These are phyloP conservation scores for Cytospora leucostoma DNA, from an alignment of 2,329 filamentous ascomycete genomes.

Conservation along the genomic window DNA sequence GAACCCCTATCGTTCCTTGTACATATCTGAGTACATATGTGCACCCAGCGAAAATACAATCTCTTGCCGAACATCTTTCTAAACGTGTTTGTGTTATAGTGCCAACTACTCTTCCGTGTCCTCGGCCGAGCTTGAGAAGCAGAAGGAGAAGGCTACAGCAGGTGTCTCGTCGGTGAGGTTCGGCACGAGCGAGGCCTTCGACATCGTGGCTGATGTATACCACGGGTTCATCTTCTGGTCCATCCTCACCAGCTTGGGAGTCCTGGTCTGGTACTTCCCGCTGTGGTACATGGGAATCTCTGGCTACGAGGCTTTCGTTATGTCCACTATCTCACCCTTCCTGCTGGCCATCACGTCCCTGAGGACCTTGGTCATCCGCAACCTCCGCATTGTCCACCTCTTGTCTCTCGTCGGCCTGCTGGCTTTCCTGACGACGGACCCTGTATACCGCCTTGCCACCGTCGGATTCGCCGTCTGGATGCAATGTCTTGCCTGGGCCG, in stretches of 20 bases:
- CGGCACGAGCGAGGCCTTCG: conserved; percentile 71
- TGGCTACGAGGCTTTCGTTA: conserved; percentile 87
- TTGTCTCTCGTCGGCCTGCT: conserved; percentile 73
- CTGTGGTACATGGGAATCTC: conserved; percentile 99
- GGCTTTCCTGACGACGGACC: conserved; percentile 74
- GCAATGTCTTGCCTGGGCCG: conserved; percentile 81
- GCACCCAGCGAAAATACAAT: conserved; percentile 15
- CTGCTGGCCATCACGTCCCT: conserved; percentile 72
- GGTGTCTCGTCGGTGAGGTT: conserved; percentile 72
- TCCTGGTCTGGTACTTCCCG: conserved; percentile 96
- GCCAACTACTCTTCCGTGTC: conserved; percentile 49
- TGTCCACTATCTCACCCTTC: conserved; percentile 80
- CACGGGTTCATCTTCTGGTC: conserved; percentile 97
- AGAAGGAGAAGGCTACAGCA: conserved; percentile 74
- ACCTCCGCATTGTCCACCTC: conserved; percentile 72
- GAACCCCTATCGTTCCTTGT: conserved; percentile 21
- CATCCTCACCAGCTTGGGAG: conserved; percentile 82
- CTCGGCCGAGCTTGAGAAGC: conserved; percentile 64
- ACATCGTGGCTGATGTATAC: conserved; percentile 86
- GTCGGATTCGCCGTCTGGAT: conserved; percentile 80
- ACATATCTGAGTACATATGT: conserved; percentile 28
- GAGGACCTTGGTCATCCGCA: conserved; percentile 66
- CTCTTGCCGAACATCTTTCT: conserved; percentile 37
- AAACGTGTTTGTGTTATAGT: conserved; percentile 45
- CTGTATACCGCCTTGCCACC: conserved; percentile 74